A percentile compares a stretch with the other conserved stretches of the same genome.
These are phyloP conservation scores for Kuraishia floccosa DNA, from an alignment of 805 yeast species.

Conservation along the genomic window DNA sequence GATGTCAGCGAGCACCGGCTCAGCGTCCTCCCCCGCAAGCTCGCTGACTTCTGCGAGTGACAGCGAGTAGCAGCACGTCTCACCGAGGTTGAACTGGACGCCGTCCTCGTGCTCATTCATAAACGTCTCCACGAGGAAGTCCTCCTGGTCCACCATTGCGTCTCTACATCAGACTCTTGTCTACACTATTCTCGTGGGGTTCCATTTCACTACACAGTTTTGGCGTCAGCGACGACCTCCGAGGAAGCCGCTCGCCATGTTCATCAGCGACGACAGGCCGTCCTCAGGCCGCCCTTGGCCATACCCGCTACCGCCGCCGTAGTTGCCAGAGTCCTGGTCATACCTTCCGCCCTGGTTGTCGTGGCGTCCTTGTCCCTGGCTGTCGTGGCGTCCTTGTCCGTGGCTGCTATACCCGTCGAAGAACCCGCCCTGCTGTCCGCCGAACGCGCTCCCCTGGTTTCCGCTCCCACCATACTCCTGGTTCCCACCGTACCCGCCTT, in stretches of 20 bases:
- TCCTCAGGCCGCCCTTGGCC: constrained; percentile 7
- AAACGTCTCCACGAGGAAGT: constrained; percentile 40
- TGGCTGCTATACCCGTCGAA: neutral
- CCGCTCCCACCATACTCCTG: neutral
- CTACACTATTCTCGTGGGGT: no score
- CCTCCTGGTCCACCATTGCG: constrained; percentile 30
- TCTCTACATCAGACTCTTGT: neutral
- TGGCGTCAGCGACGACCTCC: no score
- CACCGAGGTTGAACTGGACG: constrained; percentile 32
- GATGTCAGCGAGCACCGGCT: constrained; percentile 10
- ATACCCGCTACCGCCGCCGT: constrained; percentile 6
- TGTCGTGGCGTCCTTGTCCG: neutral
- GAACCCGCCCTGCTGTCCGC: neutral
- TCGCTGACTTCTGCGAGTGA: constrained; percentile 24
- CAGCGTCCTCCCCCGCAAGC: constrained; percentile 14
- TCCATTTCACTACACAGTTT: no score
- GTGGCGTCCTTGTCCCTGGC: constrained; percentile 1
- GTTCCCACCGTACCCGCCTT: constrained; percentile 1
- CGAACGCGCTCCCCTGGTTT: neutral
- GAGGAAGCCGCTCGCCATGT: constrained; percentile 2
- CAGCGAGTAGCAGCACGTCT: constrained; percentile 38
- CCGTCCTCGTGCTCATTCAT: constrained; percentile 37
- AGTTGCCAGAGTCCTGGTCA: constrained; percentile 1
- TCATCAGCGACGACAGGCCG: neutral
- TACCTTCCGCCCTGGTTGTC: constrained; percentile 6